Evolutionary conservation across 768 basidiomycete genomes (phyloP).

Genomic region (Strobilomyces confusus): DNA sequence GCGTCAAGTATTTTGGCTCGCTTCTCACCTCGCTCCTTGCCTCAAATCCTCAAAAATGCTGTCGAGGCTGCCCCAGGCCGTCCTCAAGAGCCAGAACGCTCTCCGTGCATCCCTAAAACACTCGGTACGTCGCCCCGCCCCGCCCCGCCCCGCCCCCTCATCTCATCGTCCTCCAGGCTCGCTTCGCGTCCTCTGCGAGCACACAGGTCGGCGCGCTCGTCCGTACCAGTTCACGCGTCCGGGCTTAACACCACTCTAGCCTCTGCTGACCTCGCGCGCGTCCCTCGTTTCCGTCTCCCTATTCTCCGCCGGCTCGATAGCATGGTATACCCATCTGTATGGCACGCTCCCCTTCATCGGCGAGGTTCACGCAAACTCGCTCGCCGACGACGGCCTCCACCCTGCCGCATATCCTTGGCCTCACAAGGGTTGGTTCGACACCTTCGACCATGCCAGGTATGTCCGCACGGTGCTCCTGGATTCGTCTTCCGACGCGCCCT

Average conservation of each 20-base stretch:
- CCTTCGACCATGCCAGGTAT: constrained; percentile 95
- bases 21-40: constrained; percentile 37
- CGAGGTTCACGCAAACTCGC: constrained; percentile 89
- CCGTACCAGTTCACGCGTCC: neutral
- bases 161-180: constrained; percentile 43
- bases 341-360: constrained; percentile 86
- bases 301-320: constrained; percentile 82
- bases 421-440: constrained; percentile 82
- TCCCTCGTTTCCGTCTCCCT: constrained; percentile 73
- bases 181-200: constrained; percentile 60
- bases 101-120: constrained; percentile 42
- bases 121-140: constrained; percentile 39
- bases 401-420: constrained; percentile 85
- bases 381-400: constrained; percentile 93
- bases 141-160: constrained; percentile 9
- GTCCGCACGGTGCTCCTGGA: constrained; percentile 26
- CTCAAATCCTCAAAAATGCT: constrained; percentile 66
- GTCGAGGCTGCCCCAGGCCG: constrained; percentile 75
- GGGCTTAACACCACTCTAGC: constrained; percentile 36
- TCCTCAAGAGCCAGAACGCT: constrained; percentile 56
- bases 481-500: constrained; percentile 7
- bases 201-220: constrained; percentile 54
- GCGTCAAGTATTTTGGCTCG: constrained; percentile 37
- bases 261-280: constrained; percentile 64
- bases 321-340: constrained; percentile 96